Evolutionary conservation across 1,284 basidiomycete genomes (phyloP), one percentile per base, ranked within the genome.

Genomic region (Ceratobasidium sp.): DNA sequence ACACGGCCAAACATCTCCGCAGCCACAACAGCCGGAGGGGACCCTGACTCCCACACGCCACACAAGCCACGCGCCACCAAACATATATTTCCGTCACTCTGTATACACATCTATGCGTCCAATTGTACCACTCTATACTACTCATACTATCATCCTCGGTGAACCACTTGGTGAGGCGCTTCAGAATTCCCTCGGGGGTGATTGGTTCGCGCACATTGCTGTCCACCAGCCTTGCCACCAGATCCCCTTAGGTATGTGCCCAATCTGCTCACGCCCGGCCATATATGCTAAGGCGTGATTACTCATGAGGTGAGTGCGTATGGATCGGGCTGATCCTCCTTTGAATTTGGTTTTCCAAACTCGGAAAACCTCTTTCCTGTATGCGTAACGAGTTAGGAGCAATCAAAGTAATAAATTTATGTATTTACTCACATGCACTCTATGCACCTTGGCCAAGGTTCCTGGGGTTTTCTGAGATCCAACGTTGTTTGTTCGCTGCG

Each of bases 61-160:
- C 27, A 30, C 27, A 30, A 30, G 27, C 27, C 27, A 30, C 27
- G 27, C 27, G 27, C 27, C 27, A 30, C 27, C 27, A 30, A 30
- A 30, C 27, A 30, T 30, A 30, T 30, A 30, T 30, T 30, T 30
- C 27, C 27, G 27, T 30, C 27, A 30, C 27, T 30, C 27, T 30
- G 27, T 30, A 55, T 20, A 65, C 5, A 55, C 16, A 30, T 12
- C 16, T 12, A 3, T n/a, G 46, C n/a, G 27, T 14, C 38, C 23
- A 10, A 46, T 46, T 41, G n/a, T 30, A 30, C 27, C 27, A 30
- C 27, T 30, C 27, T 30, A 30, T 30, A 30, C 27, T 30, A 66
- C 66, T 64, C 55, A 79, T 77, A 30, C 73, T 77, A 41, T 79
- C 68, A 33, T 77, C 75, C 12, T 65, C 62, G 6, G 66, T 77